Evolutionary conservation across 768 basidiomycete genomes (phyloP), one percentile per base, ranked within the genome.

Genomic region (Suillus occidentalis): DNA sequence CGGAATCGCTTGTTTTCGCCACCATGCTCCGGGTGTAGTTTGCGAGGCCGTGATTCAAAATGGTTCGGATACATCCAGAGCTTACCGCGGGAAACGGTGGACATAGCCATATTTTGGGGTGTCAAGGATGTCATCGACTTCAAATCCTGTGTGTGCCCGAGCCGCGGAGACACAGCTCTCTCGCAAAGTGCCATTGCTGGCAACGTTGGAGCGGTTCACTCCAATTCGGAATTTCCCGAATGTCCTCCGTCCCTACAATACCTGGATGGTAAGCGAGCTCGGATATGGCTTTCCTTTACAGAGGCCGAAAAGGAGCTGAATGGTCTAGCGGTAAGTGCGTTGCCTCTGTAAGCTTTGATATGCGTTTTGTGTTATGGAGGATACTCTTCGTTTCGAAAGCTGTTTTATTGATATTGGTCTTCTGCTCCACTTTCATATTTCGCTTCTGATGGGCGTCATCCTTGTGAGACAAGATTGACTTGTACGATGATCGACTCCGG

Each of bases 41-140:
- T 87, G 57, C 77, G 73, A 62, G 85, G 83, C 42, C 52, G 72
- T 55, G 61, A 63, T 31, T 91, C 90, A 10, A 78, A 78, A 50
- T 92, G 89, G 89, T 80, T 75, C 68, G 85, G 83, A 53, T 92
- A 92, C 75, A 71, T 92, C 6, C 84, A 88, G 68, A 86, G 87
- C 13, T 78, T 92, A 7, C 87, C 89, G n/a, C 65, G 71, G 50
- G 72, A 74, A 49, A 71, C 72, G 6, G 83, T 88, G 25, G 84
- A 87, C 63, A 79, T 90, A 39, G 87, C 89, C 40, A 65, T 88
- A 22, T 85, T 91, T 67, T 91, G 90, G 91, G 78, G 72, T 63
- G 65, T 67, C 62, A 66, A 70, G 49, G 70, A 73, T 62, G 72
- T 68, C 64, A 60, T 70, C 31, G 59, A 66, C 25, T 52, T 66